These are phyloP conservation scores for Thermoascus crustaceus DNA, from an alignment of 2,329 filamentous ascomycete genomes.

Conservation along the genomic window DNA sequence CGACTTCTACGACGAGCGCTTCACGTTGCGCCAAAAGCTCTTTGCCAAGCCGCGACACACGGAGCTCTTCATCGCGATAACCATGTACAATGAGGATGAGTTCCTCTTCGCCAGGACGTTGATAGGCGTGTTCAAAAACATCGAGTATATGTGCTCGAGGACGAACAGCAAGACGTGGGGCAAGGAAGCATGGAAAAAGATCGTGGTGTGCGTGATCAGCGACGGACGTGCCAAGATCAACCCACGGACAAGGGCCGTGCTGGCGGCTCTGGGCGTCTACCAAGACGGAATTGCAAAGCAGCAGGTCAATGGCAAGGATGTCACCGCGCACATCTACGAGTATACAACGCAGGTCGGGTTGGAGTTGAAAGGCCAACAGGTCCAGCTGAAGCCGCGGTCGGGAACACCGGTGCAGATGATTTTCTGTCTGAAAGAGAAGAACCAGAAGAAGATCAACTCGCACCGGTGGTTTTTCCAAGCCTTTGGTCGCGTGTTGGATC, in stretches of 20 bases:
- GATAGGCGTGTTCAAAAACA: slow-evolving; percentile 96
- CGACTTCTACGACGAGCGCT: slow-evolving; percentile 80
- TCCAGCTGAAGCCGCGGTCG: slow-evolving; percentile 71
- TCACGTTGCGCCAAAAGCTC: slow-evolving; percentile 81
- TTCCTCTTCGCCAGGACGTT: slow-evolving; percentile 91
- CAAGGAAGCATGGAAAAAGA: slow-evolving; percentile 98
- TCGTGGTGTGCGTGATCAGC: slow-evolving; percentile 94
- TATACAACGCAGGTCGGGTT: slow-evolving; percentile 56
- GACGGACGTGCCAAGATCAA: slow-evolving; percentile 98
- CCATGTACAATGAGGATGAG: slow-evolving; percentile 99
- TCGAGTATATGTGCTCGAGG: slow-evolving; percentile 94
- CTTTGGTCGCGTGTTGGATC: slow-evolving; percentile 83
- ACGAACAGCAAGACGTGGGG: slow-evolving; percentile 96
- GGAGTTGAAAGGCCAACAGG: slow-evolving; percentile 82
- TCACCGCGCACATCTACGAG: slow-evolving; percentile 95
- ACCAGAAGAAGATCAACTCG: slow-evolving; percentile 99
- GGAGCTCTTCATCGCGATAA: slow-evolving; percentile 91
- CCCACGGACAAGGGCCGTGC: slow-evolving; percentile 73
- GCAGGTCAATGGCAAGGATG: slow-evolving; percentile 91
- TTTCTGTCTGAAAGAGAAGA: slow-evolving; percentile 98
- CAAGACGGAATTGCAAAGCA: slow-evolving; percentile 98
- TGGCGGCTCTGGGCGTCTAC: slow-evolving; percentile 92
- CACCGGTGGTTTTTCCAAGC: slow-evolving; percentile 99
- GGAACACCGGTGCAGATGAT: slow-evolving; percentile 90
- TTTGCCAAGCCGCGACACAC: slow-evolving; percentile 90